These are phyloP conservation scores for Lichtheimia ornata DNA, from an alignment of 371 early-diverging fungal genomes.

Conservation along the genomic window DNA sequence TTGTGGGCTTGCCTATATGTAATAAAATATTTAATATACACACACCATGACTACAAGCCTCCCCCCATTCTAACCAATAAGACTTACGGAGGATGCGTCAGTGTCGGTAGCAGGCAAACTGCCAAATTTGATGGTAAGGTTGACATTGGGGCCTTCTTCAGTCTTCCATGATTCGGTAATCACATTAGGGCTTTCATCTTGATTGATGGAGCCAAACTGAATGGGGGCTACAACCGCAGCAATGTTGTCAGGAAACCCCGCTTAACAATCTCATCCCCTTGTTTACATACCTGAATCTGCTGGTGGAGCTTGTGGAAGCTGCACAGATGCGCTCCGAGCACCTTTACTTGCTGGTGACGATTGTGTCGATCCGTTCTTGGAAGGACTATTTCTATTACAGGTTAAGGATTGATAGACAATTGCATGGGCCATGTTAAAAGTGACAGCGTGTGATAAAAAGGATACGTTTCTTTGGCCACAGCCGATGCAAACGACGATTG, in stretches of 20 bases:
- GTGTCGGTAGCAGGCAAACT: conserved; percentile 34
- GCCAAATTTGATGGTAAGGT: conserved; percentile 45
- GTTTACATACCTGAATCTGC: conserved; percentile 32
- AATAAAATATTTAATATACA: conserved; percentile 1
- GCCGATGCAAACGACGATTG: conserved; percentile 35
- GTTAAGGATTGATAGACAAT: too few relatives aligned
- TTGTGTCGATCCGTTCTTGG: too few relatives aligned
- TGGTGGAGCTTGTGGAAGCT: conserved; percentile 46
- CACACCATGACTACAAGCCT: too few relatives aligned
- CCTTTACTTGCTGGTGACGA: conserved; percentile 16
- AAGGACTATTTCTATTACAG: too few relatives aligned
- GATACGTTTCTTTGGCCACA: conserved; percentile 33
- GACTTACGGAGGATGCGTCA: conserved; percentile 37
- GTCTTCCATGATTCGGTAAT: too few relatives aligned
- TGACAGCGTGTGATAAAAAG: conserved; percentile 10
- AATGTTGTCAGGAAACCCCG: not conserved
- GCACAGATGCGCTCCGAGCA: conserved; percentile 36
- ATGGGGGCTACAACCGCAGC: conserved; percentile 36
- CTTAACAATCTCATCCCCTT: not conserved
- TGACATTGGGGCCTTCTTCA: conserved; percentile 18
- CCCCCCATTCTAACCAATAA: not conserved
- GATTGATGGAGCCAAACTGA: conserved; percentile 62
- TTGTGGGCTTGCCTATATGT: not conserved
- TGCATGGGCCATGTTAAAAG: too few relatives aligned
- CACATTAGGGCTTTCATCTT: conserved; percentile 8